Percentiles rank a stretch among this genome's conserved stretches.
Conservation (phyloP, 176 grass and related monocot genomes). For the Oryza glaberrima region DNA sequence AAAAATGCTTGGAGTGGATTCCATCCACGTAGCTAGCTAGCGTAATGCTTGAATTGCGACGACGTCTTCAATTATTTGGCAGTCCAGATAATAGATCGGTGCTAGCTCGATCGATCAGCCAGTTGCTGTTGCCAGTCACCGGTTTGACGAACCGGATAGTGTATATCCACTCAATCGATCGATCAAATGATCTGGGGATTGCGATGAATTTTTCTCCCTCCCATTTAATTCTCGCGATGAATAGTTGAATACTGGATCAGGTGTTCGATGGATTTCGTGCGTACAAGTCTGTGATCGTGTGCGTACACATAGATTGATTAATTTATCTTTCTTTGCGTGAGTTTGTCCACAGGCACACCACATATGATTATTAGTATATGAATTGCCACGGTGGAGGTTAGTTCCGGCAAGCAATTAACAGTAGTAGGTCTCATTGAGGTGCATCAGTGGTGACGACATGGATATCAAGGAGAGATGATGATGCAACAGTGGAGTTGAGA, state of each 20-base stretch:
- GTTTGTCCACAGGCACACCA: not conserved
- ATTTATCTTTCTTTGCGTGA: not conserved
- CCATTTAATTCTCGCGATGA: not conserved
- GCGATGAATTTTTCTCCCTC: not conserved
- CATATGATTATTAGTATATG: not conserved
- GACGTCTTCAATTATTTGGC: slow-evolving; percentile 4
- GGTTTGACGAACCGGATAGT: not conserved
- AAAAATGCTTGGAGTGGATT: slow-evolving; percentile 14
- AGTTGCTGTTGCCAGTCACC: not conserved
- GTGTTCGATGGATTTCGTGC: not conserved
- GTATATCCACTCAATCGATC: too few relatives aligned
- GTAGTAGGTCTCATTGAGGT: not conserved
- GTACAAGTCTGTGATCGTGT: not conserved
- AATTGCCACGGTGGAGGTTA: not conserved
- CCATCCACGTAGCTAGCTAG: slow-evolving; percentile 31
- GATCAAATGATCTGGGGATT: not conserved
- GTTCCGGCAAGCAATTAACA: not conserved
- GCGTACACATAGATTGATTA: not conserved
- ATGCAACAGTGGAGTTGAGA: not conserved
- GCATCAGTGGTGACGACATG: not conserved
- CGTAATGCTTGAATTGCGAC: not conserved
- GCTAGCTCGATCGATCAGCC: not conserved
- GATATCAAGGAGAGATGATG: not conserved
- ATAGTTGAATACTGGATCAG: not conserved
- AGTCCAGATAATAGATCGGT: not conserved